A percentile compares a stretch with the other conserved stretches of the same genome.
phyloP scores from a whole-genome alignment of 2,329 filamentous ascomycete species.

The Samsoniella hepiali region DNA sequence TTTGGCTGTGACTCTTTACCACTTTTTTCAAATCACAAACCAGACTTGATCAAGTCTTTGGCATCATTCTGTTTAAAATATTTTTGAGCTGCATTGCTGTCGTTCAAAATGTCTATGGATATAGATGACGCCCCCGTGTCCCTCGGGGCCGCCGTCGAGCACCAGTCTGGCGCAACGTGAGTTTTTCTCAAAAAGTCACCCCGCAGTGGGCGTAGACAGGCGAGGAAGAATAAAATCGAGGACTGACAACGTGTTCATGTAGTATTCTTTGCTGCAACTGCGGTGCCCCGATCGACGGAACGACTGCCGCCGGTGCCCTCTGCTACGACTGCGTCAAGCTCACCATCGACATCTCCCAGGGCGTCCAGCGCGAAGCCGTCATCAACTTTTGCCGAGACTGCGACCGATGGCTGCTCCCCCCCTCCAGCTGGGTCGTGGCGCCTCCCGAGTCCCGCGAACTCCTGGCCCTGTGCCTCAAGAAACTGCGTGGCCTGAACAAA shows the following conservation, averaged over 20 bases:
- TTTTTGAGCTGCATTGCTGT: slow-evolving; percentile 17
- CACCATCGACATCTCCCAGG: slow-evolving; percentile 87
- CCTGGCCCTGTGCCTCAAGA: slow-evolving; percentile 84
- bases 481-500: slow-evolving; percentile 80
- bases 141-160: slow-evolving; percentile 32
- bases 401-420: slow-evolving; percentile 88
- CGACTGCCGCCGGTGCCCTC: slow-evolving; percentile 76
- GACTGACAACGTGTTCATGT: neutral
- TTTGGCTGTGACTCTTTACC: slow-evolving; percentile 21
- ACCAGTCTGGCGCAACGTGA: slow-evolving; percentile 40
- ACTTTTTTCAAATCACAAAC: slow-evolving; percentile 22
- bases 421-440: slow-evolving; percentile 81
- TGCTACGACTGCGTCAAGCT: slow-evolving; percentile 96
- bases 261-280: slow-evolving; percentile 99
- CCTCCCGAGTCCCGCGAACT: slow-evolving; percentile 86
- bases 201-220: slow-evolving; percentile 6
- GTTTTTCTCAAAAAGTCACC: slow-evolving; percentile 23
- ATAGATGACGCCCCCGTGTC: slow-evolving; percentile 42
- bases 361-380: slow-evolving; percentile 85
- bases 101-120: slow-evolving; percentile 41
- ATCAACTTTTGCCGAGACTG: slow-evolving; percentile 93
- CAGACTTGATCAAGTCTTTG: neutral
- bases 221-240: neutral
- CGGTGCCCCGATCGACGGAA: slow-evolving; percentile 92
- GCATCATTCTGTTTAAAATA: neutral